A percentile compares a stretch with the other conserved stretches of the same genome.
Conservation (phyloP, 441 rosid genomes). For the Populus hybrid region DNA sequence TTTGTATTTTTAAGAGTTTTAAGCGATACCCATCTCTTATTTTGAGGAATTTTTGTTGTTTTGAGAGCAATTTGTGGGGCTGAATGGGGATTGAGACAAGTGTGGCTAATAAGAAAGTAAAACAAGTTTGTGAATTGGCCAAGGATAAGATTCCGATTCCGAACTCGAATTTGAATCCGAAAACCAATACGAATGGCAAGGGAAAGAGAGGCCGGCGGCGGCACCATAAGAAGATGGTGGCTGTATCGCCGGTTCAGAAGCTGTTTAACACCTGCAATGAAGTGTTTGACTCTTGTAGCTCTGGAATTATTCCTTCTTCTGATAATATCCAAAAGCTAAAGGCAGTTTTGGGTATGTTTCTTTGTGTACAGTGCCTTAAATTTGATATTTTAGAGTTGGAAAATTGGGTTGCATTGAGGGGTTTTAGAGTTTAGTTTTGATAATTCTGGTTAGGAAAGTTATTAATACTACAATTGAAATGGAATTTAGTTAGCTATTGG, state of each 20-base stretch:
- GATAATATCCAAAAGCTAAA: conserved; percentile 54
- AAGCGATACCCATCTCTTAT: too few species aligned
- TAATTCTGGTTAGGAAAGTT: not conserved
- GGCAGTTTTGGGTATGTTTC: conserved; percentile 60
- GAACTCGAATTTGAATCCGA: conserved; percentile 17
- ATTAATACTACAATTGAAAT: too few species aligned
- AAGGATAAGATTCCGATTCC: conserved; percentile 25
- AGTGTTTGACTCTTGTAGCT: conserved; percentile 47
- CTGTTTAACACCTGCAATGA: conserved; percentile 68
- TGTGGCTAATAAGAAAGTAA: conserved; percentile 37
- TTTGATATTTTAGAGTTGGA: not conserved
- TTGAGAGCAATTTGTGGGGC: not conserved
- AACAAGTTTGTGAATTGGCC: conserved; percentile 37
- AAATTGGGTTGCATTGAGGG: not conserved
- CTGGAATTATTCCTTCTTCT: conserved; percentile 60
- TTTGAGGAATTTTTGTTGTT: not conserved
- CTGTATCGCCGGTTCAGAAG: conserved; percentile 47
- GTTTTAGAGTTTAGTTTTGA: not conserved
- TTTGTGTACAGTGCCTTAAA: not conserved
- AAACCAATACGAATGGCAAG: conserved; percentile 21
- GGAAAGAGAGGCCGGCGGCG: conserved; percentile 47
- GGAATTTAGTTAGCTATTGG: too few species aligned
- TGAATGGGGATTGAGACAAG: conserved; percentile 66
- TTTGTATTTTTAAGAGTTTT: not conserved
- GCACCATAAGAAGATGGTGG: conserved; percentile 30